These are phyloP conservation scores for Abeoforma whisleri DNA, from an alignment of 78 protist genomes.

Conservation along the genomic window DNA sequence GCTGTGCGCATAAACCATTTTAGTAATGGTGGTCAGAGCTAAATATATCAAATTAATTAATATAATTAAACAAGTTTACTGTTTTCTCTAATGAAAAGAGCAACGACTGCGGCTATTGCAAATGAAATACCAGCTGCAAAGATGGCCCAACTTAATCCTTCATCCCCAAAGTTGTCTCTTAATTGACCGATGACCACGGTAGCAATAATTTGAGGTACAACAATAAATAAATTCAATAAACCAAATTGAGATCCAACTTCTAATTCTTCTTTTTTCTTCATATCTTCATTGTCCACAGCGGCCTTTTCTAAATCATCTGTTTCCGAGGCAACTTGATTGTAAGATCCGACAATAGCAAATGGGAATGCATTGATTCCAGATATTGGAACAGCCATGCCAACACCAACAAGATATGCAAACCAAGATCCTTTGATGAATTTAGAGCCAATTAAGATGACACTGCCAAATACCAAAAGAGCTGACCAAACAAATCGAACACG, in stretches of 20 bases:
- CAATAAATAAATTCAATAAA: conserved; percentile 17
- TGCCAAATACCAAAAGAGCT: neutral
- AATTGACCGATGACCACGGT: conserved; percentile 3
- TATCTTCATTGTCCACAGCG: no score
- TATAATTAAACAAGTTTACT: no score
- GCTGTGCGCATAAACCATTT: no score
- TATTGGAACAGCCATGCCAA: neutral
- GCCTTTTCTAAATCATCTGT: no score
- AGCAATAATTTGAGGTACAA: neutral
- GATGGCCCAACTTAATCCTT: neutral
- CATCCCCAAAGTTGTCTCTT: neutral
- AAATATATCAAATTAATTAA: no score
- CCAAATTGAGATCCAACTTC: conserved; percentile 29
- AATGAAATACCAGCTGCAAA: neutral
- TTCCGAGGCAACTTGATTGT: neutral
- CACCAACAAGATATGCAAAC: neutral
- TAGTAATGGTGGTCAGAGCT: no score
- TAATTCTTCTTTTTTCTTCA: no score
- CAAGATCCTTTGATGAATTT: neutral
- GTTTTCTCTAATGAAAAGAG: neutral
- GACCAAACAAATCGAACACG: neutral
- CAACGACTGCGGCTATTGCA: neutral
- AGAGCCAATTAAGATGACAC: neutral
- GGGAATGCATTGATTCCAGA: neutral
- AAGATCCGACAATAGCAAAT: neutral